Base-by-base conservation (phyloP, 352 stramenopile species). In the Ophiocytium majus region DNA sequence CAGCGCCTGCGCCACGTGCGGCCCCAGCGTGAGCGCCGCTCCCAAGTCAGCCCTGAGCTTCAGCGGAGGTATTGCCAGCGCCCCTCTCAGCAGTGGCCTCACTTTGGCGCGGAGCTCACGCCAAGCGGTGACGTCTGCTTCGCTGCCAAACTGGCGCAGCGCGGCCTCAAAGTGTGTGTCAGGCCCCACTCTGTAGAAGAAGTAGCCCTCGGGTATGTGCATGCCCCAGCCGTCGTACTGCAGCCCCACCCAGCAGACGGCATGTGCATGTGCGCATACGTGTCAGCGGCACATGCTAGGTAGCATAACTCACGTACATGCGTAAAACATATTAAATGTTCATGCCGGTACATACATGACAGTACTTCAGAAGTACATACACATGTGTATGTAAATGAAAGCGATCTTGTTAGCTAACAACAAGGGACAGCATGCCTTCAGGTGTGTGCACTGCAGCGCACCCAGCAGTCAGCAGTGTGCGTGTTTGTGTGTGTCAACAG, bases 61-160 rank as follows among this genome's bases (percentile, higher is more conserved):
- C 88, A 94, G 92, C 9, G 92, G 91, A 19, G 92, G 92, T 74
- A 95, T 89, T n/a, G 90, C 91, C 33, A 88, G 89, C 23, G 93
- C 89, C 36, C 90, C 89, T 9, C 75, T 32, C 5, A 86, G 88
- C 32, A 94, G 82, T 9, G 91, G 87, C 63, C 90, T 88, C 88
- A 93, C 93, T 36, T 88, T 88, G 19, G 86, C 74, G 9, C 71
- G 81, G 43, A 86, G 79, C 23, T 81, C 82, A 31, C 28, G 80
- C 50, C 28, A 76, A 35, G 81, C 88, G 89, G 33, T 86, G 35
- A 90, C 83, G 78, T 86, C 84, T 17, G 92, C 76, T 28, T 91
- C 85, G 50, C 78, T 83, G 19, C 79, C 86, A 75, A 84, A 89
- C 86, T 64, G 85, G 82, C 34, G 19, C 0, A 79, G 76, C 43